Base-by-base conservation (phyloP, 2,329 filamentous ascomycete species). In the Calonectria pseudoturangicola region DNA sequence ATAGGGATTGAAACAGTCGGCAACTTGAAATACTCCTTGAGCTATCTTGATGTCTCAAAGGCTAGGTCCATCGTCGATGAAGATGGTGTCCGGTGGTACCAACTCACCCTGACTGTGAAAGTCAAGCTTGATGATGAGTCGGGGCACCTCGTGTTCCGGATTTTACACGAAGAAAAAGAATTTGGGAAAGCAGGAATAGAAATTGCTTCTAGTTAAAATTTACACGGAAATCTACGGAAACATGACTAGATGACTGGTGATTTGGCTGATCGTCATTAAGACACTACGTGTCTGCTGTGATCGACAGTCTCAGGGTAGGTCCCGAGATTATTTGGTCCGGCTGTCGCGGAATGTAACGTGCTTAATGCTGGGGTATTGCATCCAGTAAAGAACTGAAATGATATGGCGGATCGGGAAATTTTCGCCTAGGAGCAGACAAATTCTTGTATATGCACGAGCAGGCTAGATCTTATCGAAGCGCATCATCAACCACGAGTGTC, bases 381-480 rank as follows among this genome's bases (percentile, higher is more conserved):
- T 21, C 21, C 21, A 21, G 21, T 21, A 21, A 21, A 33, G 30
- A 33, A 5, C 9, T 33, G 30, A 9, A 33, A 33, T 9, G 9
- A 33, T 33, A 33, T 33, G 30, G 30, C 4, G 9, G 9, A 9
- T 9, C 9, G 30, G 30, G 30, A 33, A 33, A 33, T 9, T 33
- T 9, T 33, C 9, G 30, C 12, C 47, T 66, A 78, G 76, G 76
- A 78, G 12, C 66, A 68, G 0, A 78, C 74, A 48, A 78, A 62
- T 0, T 78, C 76, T 12, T 78, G 76, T 12, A 78, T 75, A 56
- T 77, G 77, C 7, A 78, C 45, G 0, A 76, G 76, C 73, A 78
- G 51, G 0, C 76, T 76, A 4, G 70, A 71, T 56, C 73, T 76
- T 75, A 92, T 89, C 1, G 89, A 90, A 72, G 21, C 21, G 21